Percentiles rank a stretch among this genome's conserved stretches.
Conservation (phyloP, 2,329 filamentous ascomycete species). For the Ophiocordyceps australis region DNA sequence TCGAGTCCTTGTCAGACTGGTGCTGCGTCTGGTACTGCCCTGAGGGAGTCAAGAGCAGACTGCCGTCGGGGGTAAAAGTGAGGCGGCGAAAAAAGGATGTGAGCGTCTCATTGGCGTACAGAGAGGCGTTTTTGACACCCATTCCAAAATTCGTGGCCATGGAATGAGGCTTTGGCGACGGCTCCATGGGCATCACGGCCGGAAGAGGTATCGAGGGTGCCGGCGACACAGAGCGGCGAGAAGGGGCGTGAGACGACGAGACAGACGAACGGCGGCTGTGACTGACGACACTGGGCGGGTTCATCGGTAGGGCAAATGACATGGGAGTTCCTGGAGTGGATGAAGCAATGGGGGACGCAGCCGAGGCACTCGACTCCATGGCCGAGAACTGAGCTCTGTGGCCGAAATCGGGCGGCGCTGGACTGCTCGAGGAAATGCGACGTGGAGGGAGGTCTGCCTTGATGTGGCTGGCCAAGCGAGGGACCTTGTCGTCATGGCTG, state of each 20-base stretch:
- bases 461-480: slow-evolving; percentile 60
- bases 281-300: slow-evolving; percentile 74
- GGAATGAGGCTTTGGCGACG: slow-evolving; percentile 63
- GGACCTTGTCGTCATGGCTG: slow-evolving; percentile 44
- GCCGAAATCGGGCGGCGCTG: slow-evolving; percentile 69
- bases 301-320: slow-evolving; percentile 82
- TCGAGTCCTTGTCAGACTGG: slow-evolving; percentile 44
- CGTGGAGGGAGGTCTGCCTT: slow-evolving; percentile 85
- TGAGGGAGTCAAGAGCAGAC: slow-evolving; percentile 80
- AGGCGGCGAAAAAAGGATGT: slow-evolving; percentile 92
- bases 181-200: slow-evolving; percentile 84
- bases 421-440: slow-evolving; percentile 79
- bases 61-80: slow-evolving; percentile 90
- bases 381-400: slow-evolving; percentile 46
- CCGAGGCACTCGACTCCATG: slow-evolving; percentile 29
- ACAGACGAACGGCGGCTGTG: slow-evolving; percentile 94
- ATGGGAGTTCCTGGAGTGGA: slow-evolving; percentile 91
- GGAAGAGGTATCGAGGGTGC: slow-evolving; percentile 87
- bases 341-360: slow-evolving; percentile 70
- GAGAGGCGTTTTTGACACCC: slow-evolving; percentile 65
- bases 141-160: slow-evolving; percentile 31
- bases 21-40: slow-evolving; percentile 84
- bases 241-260: no score
- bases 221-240: slow-evolving; percentile 79
- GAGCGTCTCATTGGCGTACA: slow-evolving; percentile 92